Base-by-base conservation (phyloP, 2,329 filamentous ascomycete species). In the Exophiala calicioides region DNA sequence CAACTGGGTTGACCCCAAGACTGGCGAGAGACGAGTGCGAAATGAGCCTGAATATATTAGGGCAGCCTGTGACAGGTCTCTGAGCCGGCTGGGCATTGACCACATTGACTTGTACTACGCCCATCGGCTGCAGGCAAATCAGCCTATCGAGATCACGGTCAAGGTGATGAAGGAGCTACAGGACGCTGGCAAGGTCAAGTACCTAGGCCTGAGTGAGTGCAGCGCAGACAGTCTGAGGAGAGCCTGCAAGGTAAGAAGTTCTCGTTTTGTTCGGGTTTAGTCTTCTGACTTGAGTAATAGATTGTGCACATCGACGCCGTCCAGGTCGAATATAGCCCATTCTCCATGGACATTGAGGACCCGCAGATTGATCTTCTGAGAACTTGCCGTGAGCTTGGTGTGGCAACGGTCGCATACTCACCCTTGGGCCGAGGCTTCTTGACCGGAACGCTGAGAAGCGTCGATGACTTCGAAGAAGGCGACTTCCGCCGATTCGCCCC, bases 241-340 rank as follows among this genome's bases (percentile, higher is more conserved):
- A 29, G 77, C 77, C 7, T 60, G 61, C 58, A 67, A 65, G 32
- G 45, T 52, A 15, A 36, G 31, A 20, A 16, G 21, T 13, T 16
- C 32, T 19, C 15, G 18, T 7, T 19, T 18, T 13, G 15, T 20
- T 19, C 21, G 19, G 26, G 2, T 5, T 13, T 9, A 12, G 10
- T 3, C 12, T n/a, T 8, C 3, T 27, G 16, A 19, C 21, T 16
- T 16, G 8, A 8, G 18, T 19, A 27, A 38, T n/a, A 51, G 48
- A 63, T 78, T 5, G 67, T 68, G 41, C 73, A 69, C 13, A 73
- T 80, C 47, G 65, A 68, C 16, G 73, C 72, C 8, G 69, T 75
- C 15, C 75, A 80, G 62, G 66, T 75, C 42, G 75, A 77, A 59
- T 77, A 73, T 62, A 71, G 66, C 3, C 69, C 72, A 1, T 77